phyloP scores from a whole-genome alignment of 1,284 basidiomycete species.

The Veloboletus limbatus region DNA sequence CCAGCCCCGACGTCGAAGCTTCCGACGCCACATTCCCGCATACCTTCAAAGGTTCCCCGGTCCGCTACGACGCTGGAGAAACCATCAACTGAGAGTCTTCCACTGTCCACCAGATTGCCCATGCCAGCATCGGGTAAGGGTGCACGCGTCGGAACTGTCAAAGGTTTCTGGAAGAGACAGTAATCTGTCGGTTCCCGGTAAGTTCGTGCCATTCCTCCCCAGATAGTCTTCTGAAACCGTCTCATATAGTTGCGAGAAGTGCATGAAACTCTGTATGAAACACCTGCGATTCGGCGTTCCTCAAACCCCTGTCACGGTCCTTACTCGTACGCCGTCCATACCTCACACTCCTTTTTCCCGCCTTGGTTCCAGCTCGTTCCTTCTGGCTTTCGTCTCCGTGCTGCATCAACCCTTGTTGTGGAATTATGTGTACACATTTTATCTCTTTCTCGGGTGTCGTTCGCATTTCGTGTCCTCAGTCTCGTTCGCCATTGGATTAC shows the following conservation, averaged over 20 bases:
- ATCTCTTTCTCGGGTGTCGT: conserved; percentile 13
- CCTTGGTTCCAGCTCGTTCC: conserved; percentile 1
- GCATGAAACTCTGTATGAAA: conserved; percentile 7
- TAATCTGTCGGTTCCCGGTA: conserved; percentile 11
- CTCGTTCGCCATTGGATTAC: conserved; percentile 5
- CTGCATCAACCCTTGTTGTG: conserved; percentile 30
- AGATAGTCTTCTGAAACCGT: conserved; percentile 1
- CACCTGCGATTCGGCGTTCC: conserved; percentile 3
- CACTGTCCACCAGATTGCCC: conserved; percentile 23
- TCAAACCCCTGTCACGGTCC: conserved; percentile 14
- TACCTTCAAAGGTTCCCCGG: conserved; percentile 13
- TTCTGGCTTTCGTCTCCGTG: conserved; percentile 13
- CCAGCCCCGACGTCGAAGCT: conserved; percentile 18
- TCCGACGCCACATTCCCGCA: conserved; percentile 18
- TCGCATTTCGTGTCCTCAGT: conserved; percentile 9
- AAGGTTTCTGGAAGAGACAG: conserved; percentile 33
- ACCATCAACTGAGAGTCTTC: background rate
- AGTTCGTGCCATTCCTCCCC: background rate
- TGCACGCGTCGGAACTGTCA: conserved; percentile 28
- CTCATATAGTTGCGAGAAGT: conserved; percentile 4
- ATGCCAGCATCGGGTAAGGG: conserved; percentile 25
- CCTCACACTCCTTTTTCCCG: conserved; percentile 15
- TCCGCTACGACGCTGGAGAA: conserved; percentile 7
- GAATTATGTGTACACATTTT: conserved; percentile 35
- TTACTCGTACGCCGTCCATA: conserved; percentile 14